phyloP scores from a whole-genome alignment of 148 eudicot genomes.

The Rhododendron molle region DNA sequence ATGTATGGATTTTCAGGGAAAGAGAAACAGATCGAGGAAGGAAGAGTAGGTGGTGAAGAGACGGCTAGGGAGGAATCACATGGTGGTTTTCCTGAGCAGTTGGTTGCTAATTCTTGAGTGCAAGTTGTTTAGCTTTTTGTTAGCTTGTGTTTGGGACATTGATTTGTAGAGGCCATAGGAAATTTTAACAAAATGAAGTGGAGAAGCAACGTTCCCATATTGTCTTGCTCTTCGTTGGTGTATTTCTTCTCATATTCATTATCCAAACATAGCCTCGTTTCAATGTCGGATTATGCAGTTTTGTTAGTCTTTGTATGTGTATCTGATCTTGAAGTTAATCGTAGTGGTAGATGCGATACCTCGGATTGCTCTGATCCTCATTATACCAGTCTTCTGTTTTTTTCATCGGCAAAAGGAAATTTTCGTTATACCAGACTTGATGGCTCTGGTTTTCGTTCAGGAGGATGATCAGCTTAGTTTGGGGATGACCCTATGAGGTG shows the following conservation, averaged over 20 bases:
- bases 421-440: background rate
- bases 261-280: background rate
- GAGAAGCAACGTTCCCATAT: background rate
- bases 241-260: background rate
- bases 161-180: background rate
- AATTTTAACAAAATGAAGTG: background rate
- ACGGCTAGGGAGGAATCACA: constrained; percentile 31
- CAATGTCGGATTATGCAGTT: background rate
- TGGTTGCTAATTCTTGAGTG: constrained; percentile 48
- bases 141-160: background rate
- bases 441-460: background rate
- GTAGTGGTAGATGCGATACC: too few species aligned
- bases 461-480: too few species aligned
- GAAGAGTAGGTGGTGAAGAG: constrained; percentile 21
- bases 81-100: constrained; percentile 40
- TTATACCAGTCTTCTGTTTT: too few species aligned
- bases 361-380: too few species aligned
- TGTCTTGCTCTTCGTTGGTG: background rate
- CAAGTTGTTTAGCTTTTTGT: background rate
- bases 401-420: too few species aligned
- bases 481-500: too few species aligned
- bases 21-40: constrained; percentile 23
- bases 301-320: background rate
- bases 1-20: constrained; percentile 38
- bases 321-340: background rate